These are phyloP conservation scores for Castanea crenata DNA, from an alignment of 306 rosid genomes.

Conservation along the genomic window DNA sequence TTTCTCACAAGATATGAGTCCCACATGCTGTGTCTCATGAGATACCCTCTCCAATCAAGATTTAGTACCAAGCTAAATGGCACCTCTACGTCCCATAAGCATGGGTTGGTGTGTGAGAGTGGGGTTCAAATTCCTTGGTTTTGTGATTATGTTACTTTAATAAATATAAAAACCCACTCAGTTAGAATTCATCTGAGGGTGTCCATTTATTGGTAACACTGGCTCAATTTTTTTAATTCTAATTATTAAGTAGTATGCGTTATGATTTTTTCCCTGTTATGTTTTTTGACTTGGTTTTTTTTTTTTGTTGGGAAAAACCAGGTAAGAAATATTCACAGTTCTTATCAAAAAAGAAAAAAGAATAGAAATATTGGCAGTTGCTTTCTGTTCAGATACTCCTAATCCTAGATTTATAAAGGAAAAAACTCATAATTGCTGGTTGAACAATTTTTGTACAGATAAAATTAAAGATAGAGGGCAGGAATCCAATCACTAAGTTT, in stretches of 20 bases:
- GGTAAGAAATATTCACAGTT: neutral
- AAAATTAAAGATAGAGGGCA: conserved; percentile 52
- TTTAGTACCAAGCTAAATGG: too few species aligned
- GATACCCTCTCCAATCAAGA: too few species aligned
- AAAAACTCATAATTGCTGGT: conserved; percentile 9
- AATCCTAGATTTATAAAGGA: neutral
- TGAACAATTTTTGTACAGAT: conserved; percentile 46
- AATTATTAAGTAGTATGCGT: neutral
- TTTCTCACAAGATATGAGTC: too few species aligned
- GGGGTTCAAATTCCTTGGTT: too few species aligned
- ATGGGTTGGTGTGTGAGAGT: too few species aligned
- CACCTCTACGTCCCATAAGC: too few species aligned
- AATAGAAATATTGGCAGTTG: neutral
- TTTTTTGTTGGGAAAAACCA: neutral
- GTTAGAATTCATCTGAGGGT: neutral
- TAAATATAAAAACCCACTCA: neutral
- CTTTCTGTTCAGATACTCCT: neutral
- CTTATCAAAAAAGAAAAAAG: too few species aligned
- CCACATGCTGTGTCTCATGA: too few species aligned
- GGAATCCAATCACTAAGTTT: conserved; percentile 58
- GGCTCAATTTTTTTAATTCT: neutral
- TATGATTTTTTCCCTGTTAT: neutral
- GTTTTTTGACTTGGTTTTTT: neutral
- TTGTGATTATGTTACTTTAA: too few species aligned
- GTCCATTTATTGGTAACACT: neutral